Percentiles rank a stretch among this genome's conserved stretches.
phyloP scores from a whole-genome alignment of 2,329 filamentous ascomycete species.

The Phaeosphaeriaceae sp. region DNA sequence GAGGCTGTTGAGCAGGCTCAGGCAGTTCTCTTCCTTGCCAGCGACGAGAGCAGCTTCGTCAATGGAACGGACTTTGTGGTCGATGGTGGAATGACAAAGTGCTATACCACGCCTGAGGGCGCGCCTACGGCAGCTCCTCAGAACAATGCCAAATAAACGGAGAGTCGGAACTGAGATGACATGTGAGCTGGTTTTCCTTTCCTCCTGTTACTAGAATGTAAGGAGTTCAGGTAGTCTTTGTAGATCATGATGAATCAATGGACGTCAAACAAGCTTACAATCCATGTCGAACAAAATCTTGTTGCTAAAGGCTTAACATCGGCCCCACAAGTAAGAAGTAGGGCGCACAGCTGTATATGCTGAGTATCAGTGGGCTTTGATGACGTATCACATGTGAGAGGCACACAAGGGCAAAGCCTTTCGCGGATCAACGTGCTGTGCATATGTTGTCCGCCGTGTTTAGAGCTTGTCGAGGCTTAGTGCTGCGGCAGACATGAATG shows the following conservation, averaged over 20 bases:
- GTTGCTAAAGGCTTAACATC: no score
- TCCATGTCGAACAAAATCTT: no score
- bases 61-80: constrained; percentile 93
- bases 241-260: background rate
- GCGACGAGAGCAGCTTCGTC: constrained; percentile 88
- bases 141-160: constrained; percentile 51
- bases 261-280: no score
- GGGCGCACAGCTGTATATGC: background rate
- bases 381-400: background rate
- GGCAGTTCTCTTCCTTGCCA: constrained; percentile 85
- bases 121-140: constrained; percentile 62
- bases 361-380: background rate
- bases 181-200: background rate
- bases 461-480: no score
- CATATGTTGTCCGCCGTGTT: no score
- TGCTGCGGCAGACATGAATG: no score
- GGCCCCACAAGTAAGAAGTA: background rate
- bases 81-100: constrained; percentile 93
- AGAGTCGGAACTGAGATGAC: no score
- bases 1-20: constrained; percentile 95
- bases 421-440: no score
- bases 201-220: background rate
- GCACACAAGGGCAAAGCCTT: no score
- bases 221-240: constrained; percentile 6
- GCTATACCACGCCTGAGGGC: constrained; percentile 75